Percentiles rank a stretch among this genome's conserved stretches.
Evolutionary conservation across 352 stramenopile species (phyloP).

Genomic region (Blastocystis sp.): DNA sequence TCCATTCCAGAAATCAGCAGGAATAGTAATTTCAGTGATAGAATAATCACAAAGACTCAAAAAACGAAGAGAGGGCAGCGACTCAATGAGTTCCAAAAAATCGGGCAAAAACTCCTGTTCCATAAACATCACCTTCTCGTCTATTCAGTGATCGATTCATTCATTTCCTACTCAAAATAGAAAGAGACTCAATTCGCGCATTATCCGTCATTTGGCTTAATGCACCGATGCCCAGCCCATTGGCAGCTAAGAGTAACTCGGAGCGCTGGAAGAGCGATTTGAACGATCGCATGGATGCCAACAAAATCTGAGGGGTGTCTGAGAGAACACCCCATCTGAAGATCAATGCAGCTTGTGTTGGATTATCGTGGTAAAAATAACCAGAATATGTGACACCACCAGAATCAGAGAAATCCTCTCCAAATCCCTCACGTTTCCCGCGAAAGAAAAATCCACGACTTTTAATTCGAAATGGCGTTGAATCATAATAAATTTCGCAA

Average conservation of each 20-base stretch:
- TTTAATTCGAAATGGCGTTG: not conserved
- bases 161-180: too few species aligned
- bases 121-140: not conserved
- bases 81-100: not conserved
- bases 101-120: not conserved
- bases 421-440: slow-evolving; percentile 20
- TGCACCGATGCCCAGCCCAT: too few species aligned
- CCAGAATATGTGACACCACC: not conserved
- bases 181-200: too few species aligned
- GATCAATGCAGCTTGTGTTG: not conserved
- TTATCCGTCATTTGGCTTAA: too few species aligned
- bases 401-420: not conserved
- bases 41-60: not conserved
- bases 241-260: too few species aligned
- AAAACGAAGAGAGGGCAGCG: not conserved
- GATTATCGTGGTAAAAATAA: not conserved
- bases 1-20: not conserved
- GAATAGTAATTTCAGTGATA: not conserved
- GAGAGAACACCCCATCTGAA: not conserved
- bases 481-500: not conserved
- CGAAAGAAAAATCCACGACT: not conserved
- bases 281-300: not conserved
- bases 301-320: not conserved
- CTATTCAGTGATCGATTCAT: not conserved
- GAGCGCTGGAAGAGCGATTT: not conserved